Evolutionary conservation across 371 early-diverging fungal species (phyloP), one percentile per base, ranked within the genome.

Genomic region (Paraphysoderma sedebokerense): DNA sequence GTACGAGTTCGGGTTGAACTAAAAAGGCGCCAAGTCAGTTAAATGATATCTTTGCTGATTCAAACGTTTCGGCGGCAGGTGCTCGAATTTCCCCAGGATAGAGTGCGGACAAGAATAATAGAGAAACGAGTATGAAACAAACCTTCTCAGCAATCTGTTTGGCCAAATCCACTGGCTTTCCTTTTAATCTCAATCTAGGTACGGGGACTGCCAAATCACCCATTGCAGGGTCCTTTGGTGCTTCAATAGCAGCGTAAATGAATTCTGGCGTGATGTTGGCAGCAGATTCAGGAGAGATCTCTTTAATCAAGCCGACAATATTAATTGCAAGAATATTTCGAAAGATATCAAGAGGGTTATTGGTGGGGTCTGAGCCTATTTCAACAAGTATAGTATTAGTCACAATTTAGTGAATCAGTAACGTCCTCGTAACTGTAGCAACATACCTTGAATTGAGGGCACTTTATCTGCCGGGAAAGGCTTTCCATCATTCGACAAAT

Each of bases 121-220:
- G 33, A 58, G 28, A 8, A 26, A 5, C 13, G 23, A 45, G 1
- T 49, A 30, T n/a, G n/a, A 28, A 7, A 24, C 11, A 28, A 52
- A 75, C 77, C 63, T 78, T 67, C 41, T 68, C 72, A n/a, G 76
- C 74, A 64, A 79, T 74, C 36, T 81, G 67, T 51, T 79, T 65
- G 23, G 88, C 87, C 23, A 87, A 50, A 41, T 79, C 70, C 26
- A 62, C 68, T 4, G 92, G 93, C 62, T 80, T 83, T 23, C 91
- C 93, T 61, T 81, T 80, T 36, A 92, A 53, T 45, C 86, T 74
- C 51, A 92, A 63, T 48, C 84, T 80, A 19, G 92, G 88, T 1
- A 89, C 63, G 22, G 92, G 81, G 15, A 92, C 55, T 23, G 51
- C 28, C 19, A 64, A 46, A 47, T 66, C 70, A 26, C 34, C 46